Evolutionary conservation across 2,329 filamentous ascomycete genomes (phyloP).

Genomic region (Fusarium sp.): DNA sequence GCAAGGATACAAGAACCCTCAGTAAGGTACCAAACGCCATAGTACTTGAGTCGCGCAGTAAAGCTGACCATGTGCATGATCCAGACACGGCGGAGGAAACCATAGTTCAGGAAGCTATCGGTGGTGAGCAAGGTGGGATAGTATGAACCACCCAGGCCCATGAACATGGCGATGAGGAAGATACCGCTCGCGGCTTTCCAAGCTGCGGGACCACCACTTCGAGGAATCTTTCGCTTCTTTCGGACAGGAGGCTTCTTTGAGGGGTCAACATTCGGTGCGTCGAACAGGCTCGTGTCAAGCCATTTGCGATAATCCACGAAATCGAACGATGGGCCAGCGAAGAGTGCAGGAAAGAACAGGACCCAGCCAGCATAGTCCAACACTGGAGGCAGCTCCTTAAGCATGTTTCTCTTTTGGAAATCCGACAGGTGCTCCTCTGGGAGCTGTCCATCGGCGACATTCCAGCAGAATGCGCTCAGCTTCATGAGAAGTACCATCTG

Average conservation of each 20-base stretch:
- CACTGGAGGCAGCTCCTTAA: conserved; percentile 77
- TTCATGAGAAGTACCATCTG: conserved; percentile 99
- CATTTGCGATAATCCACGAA: conserved; percentile 92
- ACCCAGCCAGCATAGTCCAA: conserved; percentile 92
- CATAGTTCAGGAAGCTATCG: conserved; percentile 73
- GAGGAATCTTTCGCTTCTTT: conserved; percentile 91
- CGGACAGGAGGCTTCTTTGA: conserved; percentile 85
- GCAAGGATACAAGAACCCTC: conserved; percentile 95
- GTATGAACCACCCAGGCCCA: conserved; percentile 77
- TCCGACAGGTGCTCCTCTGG: conserved; percentile 84
- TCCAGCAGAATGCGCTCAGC: conserved; percentile 96
- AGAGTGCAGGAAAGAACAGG: conserved; percentile 91
- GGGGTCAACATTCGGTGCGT: conserved; percentile 82
- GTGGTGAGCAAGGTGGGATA: conserved; percentile 70
- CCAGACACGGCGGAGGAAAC: conserved; percentile 78
- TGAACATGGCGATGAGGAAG: conserved; percentile 81
- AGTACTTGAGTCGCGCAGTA: conserved; percentile 89
- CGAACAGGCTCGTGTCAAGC: conserved; percentile 95
- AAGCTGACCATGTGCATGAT: conserved; percentile 86
- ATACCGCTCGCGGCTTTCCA: conserved; percentile 80
- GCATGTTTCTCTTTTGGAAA: conserved; percentile 83
- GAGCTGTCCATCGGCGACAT: conserved; percentile 90
- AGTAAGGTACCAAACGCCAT: conserved; percentile 92
- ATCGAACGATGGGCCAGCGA: conserved; percentile 93
- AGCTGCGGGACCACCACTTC: conserved; percentile 86